phyloP scores from a whole-genome alignment of 2,329 filamentous ascomycete genomes.

The Tolypocladium nubicola region DNA sequence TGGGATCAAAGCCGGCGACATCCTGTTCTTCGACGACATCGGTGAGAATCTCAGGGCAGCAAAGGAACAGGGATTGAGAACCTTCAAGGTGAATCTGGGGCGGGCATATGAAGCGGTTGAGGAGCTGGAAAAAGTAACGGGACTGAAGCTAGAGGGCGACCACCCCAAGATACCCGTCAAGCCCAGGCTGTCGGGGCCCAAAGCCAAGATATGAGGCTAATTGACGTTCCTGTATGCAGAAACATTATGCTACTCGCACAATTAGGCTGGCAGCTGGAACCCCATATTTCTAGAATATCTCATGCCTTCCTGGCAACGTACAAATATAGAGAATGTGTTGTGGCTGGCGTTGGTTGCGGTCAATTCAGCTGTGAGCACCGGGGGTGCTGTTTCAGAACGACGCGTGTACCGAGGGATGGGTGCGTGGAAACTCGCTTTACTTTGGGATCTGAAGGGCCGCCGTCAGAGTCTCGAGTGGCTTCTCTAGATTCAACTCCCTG shows the following conservation, averaged over 20 bases:
- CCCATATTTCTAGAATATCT: not conserved
- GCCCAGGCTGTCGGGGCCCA: slow-evolving; percentile 20
- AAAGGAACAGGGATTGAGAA: slow-evolving; percentile 62
- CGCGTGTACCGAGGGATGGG: no score
- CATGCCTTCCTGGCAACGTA: slow-evolving; percentile 13
- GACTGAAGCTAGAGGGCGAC: slow-evolving; percentile 48
- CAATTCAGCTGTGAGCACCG: no score
- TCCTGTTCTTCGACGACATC: slow-evolving; percentile 89
- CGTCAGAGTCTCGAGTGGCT: no score
- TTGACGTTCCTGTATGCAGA: not conserved
- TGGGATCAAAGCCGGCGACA: slow-evolving; percentile 50
- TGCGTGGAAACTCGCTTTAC: no score
- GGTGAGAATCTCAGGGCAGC: slow-evolving; percentile 84
- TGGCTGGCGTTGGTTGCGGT: no score
- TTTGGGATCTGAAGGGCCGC: no score
- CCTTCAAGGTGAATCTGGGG: slow-evolving; percentile 76
- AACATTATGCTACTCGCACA: not conserved
- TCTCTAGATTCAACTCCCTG: no score
- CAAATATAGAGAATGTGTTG: slow-evolving; percentile 11
- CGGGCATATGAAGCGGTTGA: slow-evolving; percentile 70
- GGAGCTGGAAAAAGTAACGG: slow-evolving; percentile 66
- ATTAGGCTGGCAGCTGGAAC: not conserved
- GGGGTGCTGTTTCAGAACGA: no score
- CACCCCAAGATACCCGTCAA: slow-evolving; percentile 40
- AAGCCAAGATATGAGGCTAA: slow-evolving; percentile 30